Conservation (phyloP, 805 yeast genomes). For the Ogataea methanolica region DNA sequence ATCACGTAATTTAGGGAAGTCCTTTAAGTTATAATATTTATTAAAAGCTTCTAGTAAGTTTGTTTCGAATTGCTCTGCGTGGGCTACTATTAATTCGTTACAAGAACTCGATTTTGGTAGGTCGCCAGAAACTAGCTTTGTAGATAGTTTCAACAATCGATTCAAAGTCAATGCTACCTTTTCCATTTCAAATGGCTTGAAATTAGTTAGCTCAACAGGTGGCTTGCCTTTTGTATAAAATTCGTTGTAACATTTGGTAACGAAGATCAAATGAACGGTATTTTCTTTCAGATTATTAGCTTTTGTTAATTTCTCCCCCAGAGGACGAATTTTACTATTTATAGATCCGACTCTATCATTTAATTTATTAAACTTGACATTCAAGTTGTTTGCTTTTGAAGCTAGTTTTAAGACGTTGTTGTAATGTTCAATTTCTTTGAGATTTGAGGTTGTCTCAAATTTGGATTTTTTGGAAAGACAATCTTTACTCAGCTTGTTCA, state of each 20-base stretch:
- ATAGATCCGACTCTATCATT: conserved; percentile 53
- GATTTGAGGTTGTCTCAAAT: conserved; percentile 54
- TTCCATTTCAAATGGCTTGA: conserved; percentile 13
- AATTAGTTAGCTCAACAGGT: conserved; percentile 53
- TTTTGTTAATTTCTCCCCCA: conserved; percentile 63
- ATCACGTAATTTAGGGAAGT: conserved; percentile 68
- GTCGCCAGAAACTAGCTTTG: conserved; percentile 55
- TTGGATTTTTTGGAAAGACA: conserved; percentile 45
- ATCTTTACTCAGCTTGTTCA: conserved; percentile 56
- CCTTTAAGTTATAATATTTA: conserved; percentile 64
- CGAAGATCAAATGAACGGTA: conserved; percentile 63
- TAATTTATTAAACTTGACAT: conserved; percentile 43
- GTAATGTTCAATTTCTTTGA: conserved; percentile 63
- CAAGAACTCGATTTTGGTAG: conserved; percentile 37
- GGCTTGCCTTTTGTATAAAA: conserved; percentile 56
- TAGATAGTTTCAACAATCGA: conserved; percentile 59
- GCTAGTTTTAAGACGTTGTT: conserved; percentile 56
- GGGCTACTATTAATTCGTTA: conserved; percentile 52
- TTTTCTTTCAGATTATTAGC: conserved; percentile 71
- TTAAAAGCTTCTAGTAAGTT: conserved; percentile 66
- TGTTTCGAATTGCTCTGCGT: conserved; percentile 73
- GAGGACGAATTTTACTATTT: conserved; percentile 56
- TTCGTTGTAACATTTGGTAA: conserved; percentile 72
- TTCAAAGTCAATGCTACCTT: conserved; percentile 68
- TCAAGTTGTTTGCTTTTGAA: conserved; percentile 35